These are phyloP conservation scores for Pseudopithomyces maydicus DNA, from an alignment of 2,329 filamentous ascomycete species.

Conservation along the genomic window DNA sequence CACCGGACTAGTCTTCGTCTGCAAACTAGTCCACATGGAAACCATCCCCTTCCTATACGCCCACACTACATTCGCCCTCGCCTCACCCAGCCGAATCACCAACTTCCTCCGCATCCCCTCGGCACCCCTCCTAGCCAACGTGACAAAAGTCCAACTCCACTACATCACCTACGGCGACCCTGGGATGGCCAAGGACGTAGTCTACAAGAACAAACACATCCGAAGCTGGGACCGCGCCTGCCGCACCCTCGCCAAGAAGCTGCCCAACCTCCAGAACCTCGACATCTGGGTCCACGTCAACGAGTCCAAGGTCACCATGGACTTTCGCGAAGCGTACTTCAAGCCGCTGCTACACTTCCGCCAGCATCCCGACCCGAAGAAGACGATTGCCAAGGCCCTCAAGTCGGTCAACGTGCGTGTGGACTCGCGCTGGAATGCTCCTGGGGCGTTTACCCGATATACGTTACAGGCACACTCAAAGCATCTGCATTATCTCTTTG, in stretches of 20 bases:
- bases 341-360: slow-evolving; percentile 37
- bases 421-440: slow-evolving; percentile 13
- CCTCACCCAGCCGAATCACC: slow-evolving; percentile 27
- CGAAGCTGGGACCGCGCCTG: slow-evolving; percentile 29
- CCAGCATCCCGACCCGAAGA: neutral
- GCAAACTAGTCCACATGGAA: slow-evolving; percentile 35
- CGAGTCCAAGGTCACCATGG: slow-evolving; percentile 24
- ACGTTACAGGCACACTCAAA: slow-evolving; percentile 19
- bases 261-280: slow-evolving; percentile 27
- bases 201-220: slow-evolving; percentile 34
- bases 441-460: no score
- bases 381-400: slow-evolving; percentile 2
- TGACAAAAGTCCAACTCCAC: slow-evolving; percentile 37
- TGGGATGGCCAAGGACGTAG: slow-evolving; percentile 1
- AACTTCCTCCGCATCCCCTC: slow-evolving; percentile 33
- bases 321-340: slow-evolving; percentile 27
- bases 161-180: slow-evolving; percentile 37
- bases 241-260: slow-evolving; percentile 21
- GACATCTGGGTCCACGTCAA: slow-evolving; percentile 25
- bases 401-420: slow-evolving; percentile 23
- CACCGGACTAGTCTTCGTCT: slow-evolving; percentile 34
- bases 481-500: slow-evolving; percentile 35
- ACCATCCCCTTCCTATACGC: slow-evolving; percentile 33
- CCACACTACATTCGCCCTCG: slow-evolving; percentile 36
- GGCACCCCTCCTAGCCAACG: slow-evolving; percentile 15